Base-by-base conservation (phyloP, 73 alveolate genomes). In the Paramecium sonneborni region DNA sequence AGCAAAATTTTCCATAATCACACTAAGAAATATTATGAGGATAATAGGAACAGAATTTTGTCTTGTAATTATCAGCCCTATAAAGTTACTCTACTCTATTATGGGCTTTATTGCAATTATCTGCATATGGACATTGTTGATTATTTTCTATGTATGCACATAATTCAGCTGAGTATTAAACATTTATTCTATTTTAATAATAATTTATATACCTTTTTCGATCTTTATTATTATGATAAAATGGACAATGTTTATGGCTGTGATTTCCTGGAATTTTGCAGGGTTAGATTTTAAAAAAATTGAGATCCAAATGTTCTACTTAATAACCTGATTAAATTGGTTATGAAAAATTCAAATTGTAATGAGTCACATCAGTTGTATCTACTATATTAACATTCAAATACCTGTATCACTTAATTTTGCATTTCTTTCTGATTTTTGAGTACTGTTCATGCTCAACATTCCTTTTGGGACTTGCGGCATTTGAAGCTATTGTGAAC, bases 31-130 rank as follows among this genome's bases (percentile, higher is more conserved):
- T 92, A 62, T 95, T 86, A 48, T 95, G 85, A 3, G 98, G 98
- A 79, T 94, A 97, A 28, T 93, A 88, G 26, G 97, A 85, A 85
- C 99, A 97, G 93, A 96, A 97, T 74, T 97, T 97, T 32, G 95
- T 96, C 74, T 97, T 97, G 55, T 96, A 97, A 43, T 97, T 97
- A 34, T 95, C 98, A 15, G 97, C 95, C 86, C 96, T 97, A 57
- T 97, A 97, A 30, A 97, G 94, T 72, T 95, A 93, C 85, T 97
- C 99, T 14, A 97, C 99, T 43, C 98, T 84, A 72, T 95, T 97
- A 92, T 97, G 99, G 21, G 99, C 92, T 55, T 92, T 86, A 2
- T 76, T 70, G 82, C 99, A 97, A 84, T 93, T 79, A 69, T 97
- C 99, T n/a, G 93, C 95, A 72, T 82, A 76, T 1, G 94, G 95